phyloP scores from a whole-genome alignment of 73 alveolate genomes.

The Halteria grandinella region DNA sequence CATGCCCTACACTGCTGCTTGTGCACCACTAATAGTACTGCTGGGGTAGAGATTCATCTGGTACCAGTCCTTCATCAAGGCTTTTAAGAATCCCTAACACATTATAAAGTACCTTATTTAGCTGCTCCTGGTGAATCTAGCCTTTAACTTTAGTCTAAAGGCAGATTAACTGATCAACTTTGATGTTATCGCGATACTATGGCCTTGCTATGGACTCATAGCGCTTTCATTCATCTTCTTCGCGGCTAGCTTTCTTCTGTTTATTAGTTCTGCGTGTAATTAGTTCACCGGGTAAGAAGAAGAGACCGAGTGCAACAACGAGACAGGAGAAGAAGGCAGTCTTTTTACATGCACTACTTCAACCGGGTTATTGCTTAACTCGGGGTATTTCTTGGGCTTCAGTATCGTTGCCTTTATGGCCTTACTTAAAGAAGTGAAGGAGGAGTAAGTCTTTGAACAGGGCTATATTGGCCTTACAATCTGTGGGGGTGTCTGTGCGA shows the following conservation, averaged over 20 bases:
- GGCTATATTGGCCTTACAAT: neutral
- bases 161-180: neutral
- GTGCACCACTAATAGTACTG: slow-evolving; percentile 8
- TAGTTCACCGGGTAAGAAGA: neutral
- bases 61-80: slow-evolving; percentile 19
- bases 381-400: slow-evolving; percentile 1
- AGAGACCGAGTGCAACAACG: neutral
- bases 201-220: slow-evolving; percentile 46
- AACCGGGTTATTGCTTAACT: neutral
- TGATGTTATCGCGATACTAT: slow-evolving; percentile 24
- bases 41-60: slow-evolving; percentile 15
- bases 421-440: neutral
- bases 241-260: slow-evolving; percentile 17
- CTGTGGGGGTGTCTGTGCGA: neutral
- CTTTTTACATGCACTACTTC: slow-evolving; percentile 21
- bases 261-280: slow-evolving; percentile 35
- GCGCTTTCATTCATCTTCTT: slow-evolving; percentile 36
- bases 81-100: slow-evolving; percentile 4
- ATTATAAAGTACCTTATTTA: slow-evolving; percentile 12
- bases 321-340: neutral
- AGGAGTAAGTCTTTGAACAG: neutral
- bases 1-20: slow-evolving; percentile 28
- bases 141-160: neutral
- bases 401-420: slow-evolving; percentile 1
- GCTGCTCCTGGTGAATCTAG: neutral